Evolutionary conservation across 2,329 filamentous ascomycete genomes (phyloP).

Genomic region (Coniochaeta sp.): DNA sequence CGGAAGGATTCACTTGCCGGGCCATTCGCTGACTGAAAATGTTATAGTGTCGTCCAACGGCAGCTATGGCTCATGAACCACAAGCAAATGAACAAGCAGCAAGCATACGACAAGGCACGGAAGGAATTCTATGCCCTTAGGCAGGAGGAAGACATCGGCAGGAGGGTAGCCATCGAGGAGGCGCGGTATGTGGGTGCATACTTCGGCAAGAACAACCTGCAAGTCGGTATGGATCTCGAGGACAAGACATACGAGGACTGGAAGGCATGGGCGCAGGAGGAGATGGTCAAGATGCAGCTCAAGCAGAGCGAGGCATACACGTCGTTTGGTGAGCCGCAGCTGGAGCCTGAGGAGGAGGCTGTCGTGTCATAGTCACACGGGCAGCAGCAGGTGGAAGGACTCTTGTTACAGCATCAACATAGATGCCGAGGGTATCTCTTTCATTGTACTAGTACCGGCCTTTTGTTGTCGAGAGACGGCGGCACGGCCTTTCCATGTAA

Average conservation of each 20-base stretch:
- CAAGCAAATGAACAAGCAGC: slow-evolving; percentile 48
- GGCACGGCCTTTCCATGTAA: neutral
- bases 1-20: neutral
- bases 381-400: neutral
- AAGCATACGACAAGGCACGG: slow-evolving; percentile 81
- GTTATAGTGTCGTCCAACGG: slow-evolving; percentile 76
- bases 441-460: neutral
- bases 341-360: slow-evolving; percentile 12
- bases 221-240: slow-evolving; percentile 78
- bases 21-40: neutral
- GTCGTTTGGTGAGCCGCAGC: slow-evolving; percentile 29
- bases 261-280: slow-evolving; percentile 66
- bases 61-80: slow-evolving; percentile 79
- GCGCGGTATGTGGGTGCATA: slow-evolving; percentile 78
- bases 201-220: slow-evolving; percentile 71
- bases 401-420: neutral
- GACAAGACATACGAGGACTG: slow-evolving; percentile 73
- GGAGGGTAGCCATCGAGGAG: slow-evolving; percentile 80
- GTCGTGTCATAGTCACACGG: neutral
- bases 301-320: slow-evolving; percentile 34
- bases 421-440: neutral
- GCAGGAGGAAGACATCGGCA: slow-evolving; percentile 74
- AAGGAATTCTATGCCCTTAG: slow-evolving; percentile 86
- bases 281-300: slow-evolving; percentile 34
- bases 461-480: neutral